phyloP scores from a whole-genome alignment of 352 stramenopile genomes.

The Hyaloperonospora brassicae region DNA sequence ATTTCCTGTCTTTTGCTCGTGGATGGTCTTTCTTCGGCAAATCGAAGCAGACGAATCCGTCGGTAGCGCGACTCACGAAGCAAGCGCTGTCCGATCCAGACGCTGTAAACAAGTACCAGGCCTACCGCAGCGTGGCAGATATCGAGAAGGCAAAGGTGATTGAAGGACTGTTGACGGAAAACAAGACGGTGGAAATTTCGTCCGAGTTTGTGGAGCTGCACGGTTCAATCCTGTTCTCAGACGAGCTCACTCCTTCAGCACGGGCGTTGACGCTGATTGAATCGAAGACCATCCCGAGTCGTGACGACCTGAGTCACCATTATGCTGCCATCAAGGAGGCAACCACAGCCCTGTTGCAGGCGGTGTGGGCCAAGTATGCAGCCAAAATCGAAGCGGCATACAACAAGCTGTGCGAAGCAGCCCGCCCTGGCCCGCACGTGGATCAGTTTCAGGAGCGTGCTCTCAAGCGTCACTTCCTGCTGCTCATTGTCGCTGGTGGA shows the following conservation, averaged over 20 bases:
- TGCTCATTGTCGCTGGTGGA: constrained; percentile 51
- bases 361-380: constrained; percentile 60
- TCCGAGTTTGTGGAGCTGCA: constrained; percentile 51
- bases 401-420: constrained; percentile 36
- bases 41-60: constrained; percentile 52
- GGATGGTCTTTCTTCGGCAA: constrained; percentile 79
- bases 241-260: constrained; percentile 51
- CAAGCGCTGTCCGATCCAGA: constrained; percentile 61
- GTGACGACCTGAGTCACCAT: constrained; percentile 61
- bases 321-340: constrained; percentile 57
- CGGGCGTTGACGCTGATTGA: constrained; percentile 56
- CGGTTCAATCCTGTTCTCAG: constrained; percentile 61
- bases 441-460: constrained; percentile 69
- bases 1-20: constrained; percentile 67
- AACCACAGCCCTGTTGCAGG: constrained; percentile 54
- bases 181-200: constrained; percentile 48
- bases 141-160: constrained; percentile 62
- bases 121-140: constrained; percentile 60
- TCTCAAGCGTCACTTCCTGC: constrained; percentile 54
- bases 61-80: constrained; percentile 42
- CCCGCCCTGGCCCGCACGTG: constrained; percentile 43
- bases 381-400: constrained; percentile 51
- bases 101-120: constrained; percentile 72
- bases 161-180: constrained; percentile 41
- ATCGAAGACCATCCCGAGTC: constrained; percentile 46